Percentiles rank a stretch among this genome's conserved stretches.
Evolutionary conservation across 2,329 filamentous ascomycete genomes (phyloP).

Genomic region (Colletotrichum chlorophyti): DNA sequence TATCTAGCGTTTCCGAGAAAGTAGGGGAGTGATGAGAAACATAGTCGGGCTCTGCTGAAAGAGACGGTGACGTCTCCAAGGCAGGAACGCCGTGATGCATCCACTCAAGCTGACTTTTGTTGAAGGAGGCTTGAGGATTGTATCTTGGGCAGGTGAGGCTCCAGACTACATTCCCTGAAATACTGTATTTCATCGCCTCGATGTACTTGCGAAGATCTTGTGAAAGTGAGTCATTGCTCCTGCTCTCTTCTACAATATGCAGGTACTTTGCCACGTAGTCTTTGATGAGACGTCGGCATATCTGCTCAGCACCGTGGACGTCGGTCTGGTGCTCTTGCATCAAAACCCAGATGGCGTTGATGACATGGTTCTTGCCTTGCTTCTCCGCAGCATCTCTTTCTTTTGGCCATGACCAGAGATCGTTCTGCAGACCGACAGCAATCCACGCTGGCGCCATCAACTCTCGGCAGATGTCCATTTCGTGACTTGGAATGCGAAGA

Average conservation of each 20-base stretch:
- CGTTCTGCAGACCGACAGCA: not conserved
- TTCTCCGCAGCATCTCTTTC: not conserved
- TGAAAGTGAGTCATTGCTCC: not conserved
- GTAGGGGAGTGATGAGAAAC: not conserved
- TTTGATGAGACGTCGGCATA: not conserved
- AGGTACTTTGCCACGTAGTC: not conserved
- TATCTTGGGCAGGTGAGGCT: not conserved
- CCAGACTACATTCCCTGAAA: not conserved
- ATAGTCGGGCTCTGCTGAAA: not conserved
- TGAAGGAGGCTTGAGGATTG: not conserved
- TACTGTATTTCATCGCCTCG: not conserved
- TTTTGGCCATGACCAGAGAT: not conserved
- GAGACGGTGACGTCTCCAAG: not conserved
- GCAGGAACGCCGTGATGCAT: not conserved
- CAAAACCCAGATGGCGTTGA: not conserved
- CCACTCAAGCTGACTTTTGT: not conserved
- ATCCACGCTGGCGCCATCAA: not conserved
- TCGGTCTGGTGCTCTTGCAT: not conserved
- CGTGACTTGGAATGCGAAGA: not conserved
- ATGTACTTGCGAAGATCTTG: not conserved
- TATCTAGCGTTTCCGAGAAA: not conserved
- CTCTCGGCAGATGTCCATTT: not conserved
- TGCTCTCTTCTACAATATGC: not conserved
- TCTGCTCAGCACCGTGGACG: not conserved
- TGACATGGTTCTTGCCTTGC: not conserved